Base-by-base conservation (phyloP, 2,329 filamentous ascomycete genomes). In the Scedosporium boydii region DNA sequence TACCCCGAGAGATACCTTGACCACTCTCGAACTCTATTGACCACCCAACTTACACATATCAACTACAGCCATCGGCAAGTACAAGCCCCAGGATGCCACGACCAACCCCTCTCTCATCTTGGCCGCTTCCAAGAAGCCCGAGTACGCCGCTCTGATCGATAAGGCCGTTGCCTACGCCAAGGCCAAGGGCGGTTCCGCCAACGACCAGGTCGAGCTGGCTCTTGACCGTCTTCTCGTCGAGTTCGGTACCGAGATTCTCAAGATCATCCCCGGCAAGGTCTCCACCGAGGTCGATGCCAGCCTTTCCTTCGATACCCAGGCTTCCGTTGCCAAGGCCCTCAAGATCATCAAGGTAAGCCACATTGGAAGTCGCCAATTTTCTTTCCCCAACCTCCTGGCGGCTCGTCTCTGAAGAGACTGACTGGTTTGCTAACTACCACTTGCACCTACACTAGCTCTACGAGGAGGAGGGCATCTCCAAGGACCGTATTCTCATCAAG, bases 51-150 rank as follows among this genome's bases (percentile, higher is more conserved):
- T 23, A 56, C 65, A 59, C 53, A 4, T 38, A 34, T 44, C 61
- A 57, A 77, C 78, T 69, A 76, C 80, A 87, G 93, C 93, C 78
- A 99, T 99, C 78, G 93, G 84, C 83, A 97, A 98, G 84, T 99
- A 99, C 88, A 96, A 96, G 87, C 95, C 95, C 68, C 93, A 99
- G 85, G 95, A 99, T 90, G 95, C 95, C 74, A 99, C 95, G 77
- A 99, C 95, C 82, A 99, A 99, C 87, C 95, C 95, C 65, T 98
- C 95, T 67, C 85, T 99, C 76, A 98, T 99, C 79, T 89, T 99
- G 75, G 93, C 93, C 69, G 95, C 95, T 67, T 93, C 95, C 75
- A 98, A 99, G 86, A 98, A 98, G 87, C 75, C 90, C 76, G 93
- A 97, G 79, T 98, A 98, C 78, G 91, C 90, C 73, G 88, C 88